Evolutionary conservation across 2,329 filamentous ascomycete species (phyloP).

Genomic region (Nannizziopsis arthrosporioides): DNA sequence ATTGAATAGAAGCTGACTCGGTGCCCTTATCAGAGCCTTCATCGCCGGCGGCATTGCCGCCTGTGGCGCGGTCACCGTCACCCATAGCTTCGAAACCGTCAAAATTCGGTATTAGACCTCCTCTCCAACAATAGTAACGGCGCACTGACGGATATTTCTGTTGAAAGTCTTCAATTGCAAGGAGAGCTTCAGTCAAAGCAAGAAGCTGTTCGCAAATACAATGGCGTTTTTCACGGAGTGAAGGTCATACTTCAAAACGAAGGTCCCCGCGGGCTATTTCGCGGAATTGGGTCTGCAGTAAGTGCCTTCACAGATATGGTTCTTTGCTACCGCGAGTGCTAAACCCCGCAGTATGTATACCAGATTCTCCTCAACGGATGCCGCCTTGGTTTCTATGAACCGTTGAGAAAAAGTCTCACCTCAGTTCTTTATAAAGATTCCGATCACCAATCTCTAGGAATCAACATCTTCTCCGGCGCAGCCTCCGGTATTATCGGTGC

Average conservation of each 20-base stretch:
- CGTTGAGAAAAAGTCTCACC: conserved; percentile 63
- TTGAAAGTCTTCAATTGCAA: conserved; percentile 73
- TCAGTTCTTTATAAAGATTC: conserved; percentile 58
- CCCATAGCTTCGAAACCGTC: conserved; percentile 95
- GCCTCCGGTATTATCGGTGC: conserved; percentile 82
- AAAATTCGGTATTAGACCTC: conserved; percentile 70
- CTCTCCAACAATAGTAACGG: not conserved
- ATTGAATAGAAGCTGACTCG: not conserved
- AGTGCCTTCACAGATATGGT: conserved; percentile 13
- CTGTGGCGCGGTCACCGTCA: conserved; percentile 92
- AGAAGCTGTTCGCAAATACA: conserved; percentile 77
- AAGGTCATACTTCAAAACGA: conserved; percentile 84
- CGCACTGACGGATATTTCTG: not conserved
- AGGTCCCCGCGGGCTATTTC: conserved; percentile 71
- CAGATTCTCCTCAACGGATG: conserved; percentile 95
- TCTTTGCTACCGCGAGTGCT: not conserved
- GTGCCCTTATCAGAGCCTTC: conserved; percentile 53
- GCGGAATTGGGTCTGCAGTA: conserved; percentile 75
- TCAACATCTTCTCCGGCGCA: conserved; percentile 92
- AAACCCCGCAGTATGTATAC: conserved; percentile 60
- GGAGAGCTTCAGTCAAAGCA: conserved; percentile 84
- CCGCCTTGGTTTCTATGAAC: conserved; percentile 94
- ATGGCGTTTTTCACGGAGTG: conserved; percentile 81
- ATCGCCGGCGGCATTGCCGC: conserved; percentile 92
- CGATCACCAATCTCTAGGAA: conserved; percentile 66